phyloP scores from a whole-genome alignment of 1,284 basidiomycete species.

The Microbotryum intermedium region DNA sequence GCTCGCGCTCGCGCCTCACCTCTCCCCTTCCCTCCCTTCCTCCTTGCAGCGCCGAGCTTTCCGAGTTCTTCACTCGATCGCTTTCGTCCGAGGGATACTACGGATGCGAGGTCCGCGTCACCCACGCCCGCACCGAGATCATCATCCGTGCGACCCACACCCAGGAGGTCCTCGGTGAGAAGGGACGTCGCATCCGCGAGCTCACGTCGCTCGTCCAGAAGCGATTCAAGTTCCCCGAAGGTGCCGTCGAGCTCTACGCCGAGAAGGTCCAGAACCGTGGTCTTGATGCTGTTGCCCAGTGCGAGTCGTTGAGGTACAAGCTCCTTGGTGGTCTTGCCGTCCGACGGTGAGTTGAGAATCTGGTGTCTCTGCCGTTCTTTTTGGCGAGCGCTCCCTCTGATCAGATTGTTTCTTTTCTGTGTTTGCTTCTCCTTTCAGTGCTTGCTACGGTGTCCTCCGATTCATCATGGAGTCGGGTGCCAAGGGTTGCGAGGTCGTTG shows the following conservation, averaged over 20 bases:
- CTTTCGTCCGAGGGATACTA: constrained; percentile 99
- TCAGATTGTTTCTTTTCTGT: neutral
- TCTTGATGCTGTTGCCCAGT: constrained; percentile 96
- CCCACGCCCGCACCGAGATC: constrained; percentile 99
- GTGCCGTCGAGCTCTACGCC: constrained; percentile 96
- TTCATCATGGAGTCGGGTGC: constrained; percentile 99
- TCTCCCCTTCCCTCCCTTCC: neutral
- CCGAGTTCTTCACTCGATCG: constrained; percentile 67
- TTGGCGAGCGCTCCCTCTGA: neutral
- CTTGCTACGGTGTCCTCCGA: constrained; percentile 99
- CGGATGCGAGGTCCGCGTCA: constrained; percentile 99
- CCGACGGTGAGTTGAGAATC: constrained; percentile 58
- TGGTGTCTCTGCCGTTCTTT: neutral
- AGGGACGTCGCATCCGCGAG: constrained; percentile 98
- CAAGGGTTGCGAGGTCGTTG: constrained; percentile 99
- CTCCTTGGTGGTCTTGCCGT: constrained; percentile 98
- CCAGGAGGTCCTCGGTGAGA: constrained; percentile 98
- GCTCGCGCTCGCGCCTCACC: no score
- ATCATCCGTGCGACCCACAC: constrained; percentile 99
- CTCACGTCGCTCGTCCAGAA: constrained; percentile 97
- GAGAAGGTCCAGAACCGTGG: constrained; percentile 99
- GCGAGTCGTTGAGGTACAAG: constrained; percentile 98
- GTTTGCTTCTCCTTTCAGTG: constrained; percentile 55
- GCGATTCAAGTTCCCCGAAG: constrained; percentile 99
- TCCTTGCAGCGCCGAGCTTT: constrained; percentile 31